Conservation (phyloP, 1,284 basidiomycete species). For the Pseudozyma tsukubaensis region DNA sequence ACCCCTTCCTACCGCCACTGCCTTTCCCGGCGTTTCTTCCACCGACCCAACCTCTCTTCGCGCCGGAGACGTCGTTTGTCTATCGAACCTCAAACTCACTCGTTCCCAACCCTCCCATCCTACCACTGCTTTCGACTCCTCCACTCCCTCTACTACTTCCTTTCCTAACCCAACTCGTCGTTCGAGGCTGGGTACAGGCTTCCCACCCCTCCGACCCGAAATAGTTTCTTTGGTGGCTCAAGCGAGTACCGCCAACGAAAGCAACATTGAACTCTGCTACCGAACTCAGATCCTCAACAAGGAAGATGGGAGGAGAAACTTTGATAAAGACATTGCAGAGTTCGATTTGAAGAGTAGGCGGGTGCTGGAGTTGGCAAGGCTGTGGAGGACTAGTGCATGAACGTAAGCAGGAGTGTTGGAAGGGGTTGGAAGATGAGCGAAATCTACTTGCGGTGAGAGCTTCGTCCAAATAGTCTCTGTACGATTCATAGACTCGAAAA, state of each 20-base stretch:
- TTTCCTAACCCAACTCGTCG: background rate
- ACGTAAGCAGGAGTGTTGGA: too few species aligned
- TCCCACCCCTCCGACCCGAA: constrained; percentile 1
- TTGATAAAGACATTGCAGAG: constrained; percentile 15
- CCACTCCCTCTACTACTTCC: background rate
- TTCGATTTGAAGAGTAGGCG: constrained; percentile 27
- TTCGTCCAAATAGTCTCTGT: too few species aligned
- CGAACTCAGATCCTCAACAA: background rate
- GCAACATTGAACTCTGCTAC: constrained; percentile 26
- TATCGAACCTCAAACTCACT: constrained; percentile 22
- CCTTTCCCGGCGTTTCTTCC: background rate
- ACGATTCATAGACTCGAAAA: too few species aligned
- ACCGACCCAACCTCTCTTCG: constrained; percentile 3
- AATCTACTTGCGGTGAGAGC: too few species aligned
- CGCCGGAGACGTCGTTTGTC: constrained; percentile 26
- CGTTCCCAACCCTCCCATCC: background rate
- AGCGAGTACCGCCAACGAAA: background rate
- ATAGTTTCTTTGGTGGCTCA: constrained; percentile 5
- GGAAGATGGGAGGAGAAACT: constrained; percentile 12
- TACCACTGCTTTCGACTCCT: too few species aligned
- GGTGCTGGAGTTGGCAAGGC: constrained; percentile 7
- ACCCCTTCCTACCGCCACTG: too few species aligned
- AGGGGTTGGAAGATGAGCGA: too few species aligned
- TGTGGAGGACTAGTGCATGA: constrained; percentile 5
- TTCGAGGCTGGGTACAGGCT: constrained; percentile 16